A percentile compares a stretch with the other conserved stretches of the same genome.
Conservation (phyloP, 2,329 filamentous ascomycete genomes). For the Graphium sp. region DNA sequence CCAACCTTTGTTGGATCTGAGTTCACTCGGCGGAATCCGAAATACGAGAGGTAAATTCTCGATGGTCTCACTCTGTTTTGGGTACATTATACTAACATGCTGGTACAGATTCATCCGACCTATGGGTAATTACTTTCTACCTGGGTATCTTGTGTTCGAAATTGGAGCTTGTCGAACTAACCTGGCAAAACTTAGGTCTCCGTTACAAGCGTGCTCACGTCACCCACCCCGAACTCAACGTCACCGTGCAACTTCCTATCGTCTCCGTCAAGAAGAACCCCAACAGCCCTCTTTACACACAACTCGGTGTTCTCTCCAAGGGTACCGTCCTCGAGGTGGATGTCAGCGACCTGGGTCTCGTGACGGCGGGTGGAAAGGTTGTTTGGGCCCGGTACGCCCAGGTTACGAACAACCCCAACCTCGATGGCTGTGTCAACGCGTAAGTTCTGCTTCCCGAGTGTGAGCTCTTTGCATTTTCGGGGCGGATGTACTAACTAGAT, state of each 20-base stretch:
- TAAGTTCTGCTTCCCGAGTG: background rate
- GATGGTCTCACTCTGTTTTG: background rate
- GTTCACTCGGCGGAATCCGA: conserved; percentile 79
- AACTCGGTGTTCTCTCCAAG: conserved; percentile 77
- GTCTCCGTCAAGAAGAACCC: conserved; percentile 51
- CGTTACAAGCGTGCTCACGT: conserved; percentile 36
- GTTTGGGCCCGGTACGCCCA: conserved; percentile 82
- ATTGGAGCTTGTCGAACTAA: too few species aligned
- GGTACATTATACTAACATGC: conserved; percentile 6
- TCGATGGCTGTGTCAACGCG: conserved; percentile 27
- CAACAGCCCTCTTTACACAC: conserved; percentile 80
- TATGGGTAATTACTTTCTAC: too few species aligned
- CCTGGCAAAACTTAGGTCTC: too few species aligned
- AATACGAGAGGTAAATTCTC: conserved; percentile 33
- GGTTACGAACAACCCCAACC: conserved; percentile 37
- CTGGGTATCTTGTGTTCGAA: too few species aligned
- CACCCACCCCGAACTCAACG: conserved; percentile 60
- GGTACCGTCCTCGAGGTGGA: conserved; percentile 77
- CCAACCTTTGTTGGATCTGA: conserved; percentile 66
- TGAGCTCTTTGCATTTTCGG: background rate
- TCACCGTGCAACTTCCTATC: conserved; percentile 78
- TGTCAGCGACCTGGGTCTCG: conserved; percentile 76
- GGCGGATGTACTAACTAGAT: too few species aligned
- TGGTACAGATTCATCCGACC: conserved; percentile 28
- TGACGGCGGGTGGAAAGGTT: conserved; percentile 82